A percentile compares a stretch with the other conserved stretches of the same genome.
Evolutionary conservation across 257 asterid genomes (phyloP).

Genomic region (Hygrophila difformis): DNA sequence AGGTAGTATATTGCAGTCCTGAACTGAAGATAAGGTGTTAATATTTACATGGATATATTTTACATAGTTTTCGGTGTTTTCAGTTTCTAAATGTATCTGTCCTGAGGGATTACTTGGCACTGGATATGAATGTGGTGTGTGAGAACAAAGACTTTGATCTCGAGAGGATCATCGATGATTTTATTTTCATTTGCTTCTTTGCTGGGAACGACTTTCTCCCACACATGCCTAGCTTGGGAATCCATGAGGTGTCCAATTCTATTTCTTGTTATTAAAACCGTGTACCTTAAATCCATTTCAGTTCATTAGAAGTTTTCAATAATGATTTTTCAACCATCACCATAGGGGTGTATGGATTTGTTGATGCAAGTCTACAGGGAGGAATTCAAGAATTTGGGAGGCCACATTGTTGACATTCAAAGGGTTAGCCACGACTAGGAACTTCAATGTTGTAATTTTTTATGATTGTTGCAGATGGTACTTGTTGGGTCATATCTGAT

Average conservation of each 20-base stretch:
- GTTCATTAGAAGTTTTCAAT: no score
- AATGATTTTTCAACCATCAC: no score
- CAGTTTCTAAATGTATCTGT: constrained; percentile 48
- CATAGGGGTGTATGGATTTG: constrained; percentile 49
- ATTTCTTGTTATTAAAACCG: no score
- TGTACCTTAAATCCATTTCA: no score
- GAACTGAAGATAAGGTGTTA: no score
- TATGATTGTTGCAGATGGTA: background rate
- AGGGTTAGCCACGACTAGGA: constrained; percentile 18
- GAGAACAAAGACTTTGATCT: constrained; percentile 28
- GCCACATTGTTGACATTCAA: constrained; percentile 45
- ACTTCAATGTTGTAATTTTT: no score
- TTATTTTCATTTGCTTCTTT: constrained; percentile 54
- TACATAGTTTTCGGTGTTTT: background rate
- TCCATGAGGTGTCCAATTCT: constrained; percentile 67
- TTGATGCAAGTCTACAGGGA: constrained; percentile 42
- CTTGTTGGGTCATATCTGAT: background rate
- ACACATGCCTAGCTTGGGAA: constrained; percentile 44
- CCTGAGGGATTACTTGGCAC: constrained; percentile 43
- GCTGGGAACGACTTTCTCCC: constrained; percentile 72
- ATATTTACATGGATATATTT: no score
- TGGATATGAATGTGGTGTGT: constrained; percentile 29
- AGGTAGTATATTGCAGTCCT: no score
- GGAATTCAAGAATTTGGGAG: constrained; percentile 49
- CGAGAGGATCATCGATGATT: constrained; percentile 50